Evolutionary conservation across 805 yeast species (phyloP).

Genomic region (Tetrapisispora fleetii): DNA sequence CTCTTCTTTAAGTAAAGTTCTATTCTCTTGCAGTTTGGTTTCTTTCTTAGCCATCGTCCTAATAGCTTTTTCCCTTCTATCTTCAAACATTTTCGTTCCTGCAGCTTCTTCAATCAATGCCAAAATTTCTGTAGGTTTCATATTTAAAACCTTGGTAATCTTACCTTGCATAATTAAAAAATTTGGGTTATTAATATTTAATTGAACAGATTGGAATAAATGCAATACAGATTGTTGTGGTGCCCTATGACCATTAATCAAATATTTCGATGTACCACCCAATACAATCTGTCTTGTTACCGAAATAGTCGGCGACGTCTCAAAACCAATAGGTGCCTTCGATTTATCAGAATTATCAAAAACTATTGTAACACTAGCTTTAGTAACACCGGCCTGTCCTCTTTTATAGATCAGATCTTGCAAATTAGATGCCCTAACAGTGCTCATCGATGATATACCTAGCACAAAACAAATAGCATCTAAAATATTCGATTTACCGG

Average conservation of each 20-base stretch:
- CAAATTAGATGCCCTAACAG: constrained; percentile 84
- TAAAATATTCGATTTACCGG: constrained; percentile 91
- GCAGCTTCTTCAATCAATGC: constrained; percentile 96
- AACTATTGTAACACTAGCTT: constrained; percentile 92
- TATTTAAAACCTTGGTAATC: constrained; percentile 91
- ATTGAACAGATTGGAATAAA: constrained; percentile 86
- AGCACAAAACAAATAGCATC: constrained; percentile 98
- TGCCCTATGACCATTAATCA: constrained; percentile 93
- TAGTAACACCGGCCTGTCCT: constrained; percentile 97
- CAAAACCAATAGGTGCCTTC: constrained; percentile 82
- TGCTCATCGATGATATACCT: constrained; percentile 90
- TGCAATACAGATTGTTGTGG: constrained; percentile 88
- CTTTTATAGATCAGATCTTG: constrained; percentile 94
- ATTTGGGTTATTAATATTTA: constrained; percentile 93
- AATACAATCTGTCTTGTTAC: constrained; percentile 85
- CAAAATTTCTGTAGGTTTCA: constrained; percentile 86
- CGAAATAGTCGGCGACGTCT: constrained; percentile 63
- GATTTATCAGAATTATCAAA: constrained; percentile 75
- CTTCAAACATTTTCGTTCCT: constrained; percentile 93
- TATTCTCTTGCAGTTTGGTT: constrained; percentile 68
- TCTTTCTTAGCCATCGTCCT: constrained; percentile 89
- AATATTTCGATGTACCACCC: constrained; percentile 86
- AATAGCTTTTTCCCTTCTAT: constrained; percentile 82
- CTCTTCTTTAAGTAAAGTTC: constrained; percentile 66
- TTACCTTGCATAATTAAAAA: constrained; percentile 98